Evolutionary conservation across 129 eudicot species (phyloP).

Genomic region (Glebionis coronaria): DNA sequence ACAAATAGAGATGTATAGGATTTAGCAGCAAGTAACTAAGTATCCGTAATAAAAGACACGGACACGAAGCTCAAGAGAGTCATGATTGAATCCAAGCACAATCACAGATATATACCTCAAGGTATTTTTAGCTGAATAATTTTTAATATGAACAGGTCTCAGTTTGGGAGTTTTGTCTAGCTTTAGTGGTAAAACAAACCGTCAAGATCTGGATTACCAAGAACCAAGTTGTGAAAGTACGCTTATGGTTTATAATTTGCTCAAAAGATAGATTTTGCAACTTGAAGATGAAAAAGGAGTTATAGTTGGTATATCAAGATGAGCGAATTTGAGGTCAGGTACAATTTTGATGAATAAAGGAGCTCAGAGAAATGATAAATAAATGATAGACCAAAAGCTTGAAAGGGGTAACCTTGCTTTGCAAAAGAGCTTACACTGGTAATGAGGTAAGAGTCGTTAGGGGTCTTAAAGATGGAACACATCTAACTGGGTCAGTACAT

Average conservation of each 20-base stretch:
- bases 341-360: slow-evolving; percentile 48
- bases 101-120: too few species aligned
- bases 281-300: slow-evolving; percentile 58
- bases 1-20: too few species aligned
- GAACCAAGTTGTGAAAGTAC: too few species aligned
- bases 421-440: slow-evolving; percentile 48
- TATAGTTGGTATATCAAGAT: slow-evolving; percentile 37
- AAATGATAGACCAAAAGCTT: slow-evolving; percentile 51
- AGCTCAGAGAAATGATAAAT: slow-evolving; percentile 42
- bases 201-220: too few species aligned
- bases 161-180: too few species aligned
- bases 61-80: too few species aligned
- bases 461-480: slow-evolving; percentile 42
- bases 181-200: too few species aligned
- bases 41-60: too few species aligned
- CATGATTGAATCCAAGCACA: too few species aligned
- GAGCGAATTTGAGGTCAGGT: slow-evolving; percentile 51
- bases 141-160: too few species aligned
- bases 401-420: slow-evolving; percentile 67
- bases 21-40: too few species aligned
- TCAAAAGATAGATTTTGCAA: slow-evolving; percentile 50
- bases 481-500: slow-evolving; percentile 25
- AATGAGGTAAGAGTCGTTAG: slow-evolving; percentile 60
- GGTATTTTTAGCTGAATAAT: too few species aligned
- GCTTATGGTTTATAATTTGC: slow-evolving; percentile 37